Conservation (phyloP, 768 basidiomycete species). For the Tephrocybe sp. region DNA sequence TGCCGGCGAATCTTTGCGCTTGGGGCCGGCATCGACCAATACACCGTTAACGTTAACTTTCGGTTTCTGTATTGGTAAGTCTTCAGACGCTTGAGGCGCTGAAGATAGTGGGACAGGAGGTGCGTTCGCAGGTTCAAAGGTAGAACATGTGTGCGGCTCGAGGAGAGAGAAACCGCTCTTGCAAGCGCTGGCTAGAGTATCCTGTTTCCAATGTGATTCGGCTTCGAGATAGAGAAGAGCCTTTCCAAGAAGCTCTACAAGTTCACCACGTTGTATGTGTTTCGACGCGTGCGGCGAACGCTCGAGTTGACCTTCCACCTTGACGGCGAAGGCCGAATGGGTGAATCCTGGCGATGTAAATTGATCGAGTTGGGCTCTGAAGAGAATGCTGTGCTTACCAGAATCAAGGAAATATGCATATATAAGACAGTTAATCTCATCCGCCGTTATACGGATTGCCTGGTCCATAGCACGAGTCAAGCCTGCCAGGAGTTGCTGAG, state of each 20-base stretch:
- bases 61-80: conserved; percentile 8
- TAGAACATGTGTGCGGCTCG: conserved; percentile 69
- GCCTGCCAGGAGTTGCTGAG: not conserved
- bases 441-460: conserved; percentile 68
- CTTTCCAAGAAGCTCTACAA: conserved; percentile 79
- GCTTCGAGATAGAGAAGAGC: conserved; percentile 81
- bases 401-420: conserved; percentile 85
- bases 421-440: conserved; percentile 84
- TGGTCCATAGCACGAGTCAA: conserved; percentile 11
- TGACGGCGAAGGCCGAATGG: conserved; percentile 81
- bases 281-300: conserved; percentile 66
- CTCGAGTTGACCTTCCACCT: conserved; percentile 72
- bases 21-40: conserved; percentile 27
- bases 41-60: conserved; percentile 20
- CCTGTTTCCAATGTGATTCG: conserved; percentile 78
- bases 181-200: conserved; percentile 63
- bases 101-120: conserved; percentile 17
- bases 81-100: conserved; percentile 9
- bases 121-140: conserved; percentile 37
- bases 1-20: conserved; percentile 56
- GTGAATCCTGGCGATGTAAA: conserved; percentile 56
- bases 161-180: conserved; percentile 73
- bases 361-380: not conserved
- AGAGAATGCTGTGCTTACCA: conserved; percentile 41
- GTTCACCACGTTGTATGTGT: conserved; percentile 79